Percentiles rank a stretch among this genome's conserved stretches.
Conservation (phyloP, 164 flowering plant genomes). For the Stephania japonica region DNA sequence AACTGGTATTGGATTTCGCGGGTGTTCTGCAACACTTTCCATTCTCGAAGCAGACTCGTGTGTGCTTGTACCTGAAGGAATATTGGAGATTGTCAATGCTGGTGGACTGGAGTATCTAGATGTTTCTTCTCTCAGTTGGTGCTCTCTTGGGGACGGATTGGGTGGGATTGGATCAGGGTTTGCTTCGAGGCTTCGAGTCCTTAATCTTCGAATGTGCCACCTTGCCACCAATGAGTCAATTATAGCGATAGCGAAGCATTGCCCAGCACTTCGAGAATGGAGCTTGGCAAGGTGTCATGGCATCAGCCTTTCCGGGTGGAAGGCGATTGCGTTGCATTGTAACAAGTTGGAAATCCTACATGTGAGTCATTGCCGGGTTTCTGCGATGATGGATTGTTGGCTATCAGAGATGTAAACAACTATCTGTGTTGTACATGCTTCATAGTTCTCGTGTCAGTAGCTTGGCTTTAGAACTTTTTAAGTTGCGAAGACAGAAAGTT, state of each 20-base stretch:
- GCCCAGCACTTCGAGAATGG: constrained; percentile 64
- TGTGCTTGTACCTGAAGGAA: constrained; percentile 50
- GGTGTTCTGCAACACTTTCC: constrained; percentile 41
- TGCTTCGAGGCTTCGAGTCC: constrained; percentile 37
- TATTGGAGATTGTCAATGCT: constrained; percentile 43
- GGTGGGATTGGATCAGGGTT: constrained; percentile 46
- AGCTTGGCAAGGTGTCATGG: constrained; percentile 53
- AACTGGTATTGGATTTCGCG: constrained; percentile 52
- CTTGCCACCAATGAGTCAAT: constrained; percentile 42
- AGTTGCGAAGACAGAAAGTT: constrained; percentile 36
- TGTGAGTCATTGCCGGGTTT: constrained; percentile 56
- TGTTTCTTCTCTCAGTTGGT: constrained; percentile 32
- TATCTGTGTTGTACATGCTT: constrained; percentile 37
- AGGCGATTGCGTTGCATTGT: constrained; percentile 50
- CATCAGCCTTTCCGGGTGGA: constrained; percentile 50
- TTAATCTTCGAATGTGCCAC: constrained; percentile 52
- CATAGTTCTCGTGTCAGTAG: constrained; percentile 23
- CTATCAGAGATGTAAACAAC: constrained; percentile 47
- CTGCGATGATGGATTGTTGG: constrained; percentile 48
- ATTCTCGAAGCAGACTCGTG: constrained; percentile 64
- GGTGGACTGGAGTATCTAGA: constrained; percentile 53
- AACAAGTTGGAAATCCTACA: constrained; percentile 50
- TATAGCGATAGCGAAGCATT: constrained; percentile 53
- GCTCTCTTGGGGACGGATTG: constrained; percentile 33
- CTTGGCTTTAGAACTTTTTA: constrained; percentile 45